These are phyloP conservation scores for Arachnopeziza araneosa DNA, from an alignment of 2,329 filamentous ascomycete species.

Conservation along the genomic window DNA sequence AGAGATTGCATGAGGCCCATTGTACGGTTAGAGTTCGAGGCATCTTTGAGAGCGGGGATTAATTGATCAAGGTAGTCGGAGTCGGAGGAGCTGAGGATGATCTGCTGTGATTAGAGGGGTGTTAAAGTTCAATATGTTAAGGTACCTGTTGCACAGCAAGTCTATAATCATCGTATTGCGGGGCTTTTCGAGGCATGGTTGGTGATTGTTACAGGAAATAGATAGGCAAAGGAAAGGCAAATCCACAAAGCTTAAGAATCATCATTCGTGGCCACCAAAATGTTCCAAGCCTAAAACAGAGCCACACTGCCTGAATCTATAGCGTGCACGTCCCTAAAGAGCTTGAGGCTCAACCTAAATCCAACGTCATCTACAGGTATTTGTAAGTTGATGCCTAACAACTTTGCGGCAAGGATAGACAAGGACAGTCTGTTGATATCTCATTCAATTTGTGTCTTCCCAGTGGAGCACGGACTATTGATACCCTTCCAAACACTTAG, in stretches of 20 bases:
- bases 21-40: constrained; percentile 67
- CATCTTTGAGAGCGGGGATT: constrained; percentile 90
- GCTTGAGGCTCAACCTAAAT: background rate
- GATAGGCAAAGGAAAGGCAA: background rate
- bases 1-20: constrained; percentile 71
- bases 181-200: constrained; percentile 23
- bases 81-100: constrained; percentile 87
- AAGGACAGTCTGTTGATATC: background rate
- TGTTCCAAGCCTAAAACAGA: background rate
- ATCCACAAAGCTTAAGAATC: background rate
- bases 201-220: background rate
- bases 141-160: constrained; percentile 28
- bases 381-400: background rate
- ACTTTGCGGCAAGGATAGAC: background rate
- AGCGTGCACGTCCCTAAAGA: background rate
- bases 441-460: background rate
- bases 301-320: background rate
- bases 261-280: too few relatives aligned
- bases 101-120: constrained; percentile 46
- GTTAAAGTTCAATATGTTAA: background rate
- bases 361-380: background rate
- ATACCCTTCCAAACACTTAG: too few relatives aligned
- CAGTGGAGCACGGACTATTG: too few relatives aligned
- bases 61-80: constrained; percentile 93
- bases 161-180: constrained; percentile 30